These are phyloP conservation scores for Cutaneotrichosporon mucoides DNA, from an alignment of 1,284 basidiomycete genomes.

Conservation along the genomic window DNA sequence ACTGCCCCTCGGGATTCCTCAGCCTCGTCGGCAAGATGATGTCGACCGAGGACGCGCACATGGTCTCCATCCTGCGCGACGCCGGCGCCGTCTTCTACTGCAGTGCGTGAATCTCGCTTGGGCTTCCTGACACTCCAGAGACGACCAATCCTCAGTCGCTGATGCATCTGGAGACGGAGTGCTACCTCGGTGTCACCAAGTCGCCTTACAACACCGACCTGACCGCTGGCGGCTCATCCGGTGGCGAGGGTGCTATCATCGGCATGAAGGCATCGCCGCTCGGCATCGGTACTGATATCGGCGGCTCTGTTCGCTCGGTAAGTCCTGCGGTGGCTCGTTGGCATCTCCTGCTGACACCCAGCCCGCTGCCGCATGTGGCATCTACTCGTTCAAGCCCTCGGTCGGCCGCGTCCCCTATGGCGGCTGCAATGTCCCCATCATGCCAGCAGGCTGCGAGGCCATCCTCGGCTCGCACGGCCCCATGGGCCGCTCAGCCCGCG, in stretches of 20 bases:
- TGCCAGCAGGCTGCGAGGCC: constrained; percentile 31
- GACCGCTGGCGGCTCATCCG: constrained; percentile 60
- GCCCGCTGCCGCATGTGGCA: constrained; percentile 38
- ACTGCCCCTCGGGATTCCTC: constrained; percentile 24
- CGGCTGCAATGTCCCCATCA: constrained; percentile 24
- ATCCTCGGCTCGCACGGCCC: constrained; percentile 55
- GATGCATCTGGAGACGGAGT: constrained; percentile 22
- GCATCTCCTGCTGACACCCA: background rate
- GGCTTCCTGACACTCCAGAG: constrained; percentile 43
- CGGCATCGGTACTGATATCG: constrained; percentile 57
- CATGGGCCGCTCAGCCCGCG: constrained; percentile 56
- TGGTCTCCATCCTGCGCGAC: constrained; percentile 21
- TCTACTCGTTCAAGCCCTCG: constrained; percentile 46
- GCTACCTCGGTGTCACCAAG: constrained; percentile 33
- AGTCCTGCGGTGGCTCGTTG: background rate
- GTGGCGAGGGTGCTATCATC: constrained; percentile 63
- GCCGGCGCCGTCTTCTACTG: constrained; percentile 29
- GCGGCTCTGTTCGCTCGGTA: constrained; percentile 18
- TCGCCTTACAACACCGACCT: constrained; percentile 44
- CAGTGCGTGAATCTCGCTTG: constrained; percentile 52
- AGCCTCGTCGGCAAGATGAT: constrained; percentile 17
- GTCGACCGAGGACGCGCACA: constrained; percentile 8
- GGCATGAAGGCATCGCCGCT: constrained; percentile 58
- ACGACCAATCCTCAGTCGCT: constrained; percentile 52
- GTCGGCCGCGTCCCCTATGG: constrained; percentile 37